Evolutionary conservation across 2,329 filamentous ascomycete genomes (phyloP), one percentile per base, ranked within the genome.

Genomic region (Aspergillus phoenicis): DNA sequence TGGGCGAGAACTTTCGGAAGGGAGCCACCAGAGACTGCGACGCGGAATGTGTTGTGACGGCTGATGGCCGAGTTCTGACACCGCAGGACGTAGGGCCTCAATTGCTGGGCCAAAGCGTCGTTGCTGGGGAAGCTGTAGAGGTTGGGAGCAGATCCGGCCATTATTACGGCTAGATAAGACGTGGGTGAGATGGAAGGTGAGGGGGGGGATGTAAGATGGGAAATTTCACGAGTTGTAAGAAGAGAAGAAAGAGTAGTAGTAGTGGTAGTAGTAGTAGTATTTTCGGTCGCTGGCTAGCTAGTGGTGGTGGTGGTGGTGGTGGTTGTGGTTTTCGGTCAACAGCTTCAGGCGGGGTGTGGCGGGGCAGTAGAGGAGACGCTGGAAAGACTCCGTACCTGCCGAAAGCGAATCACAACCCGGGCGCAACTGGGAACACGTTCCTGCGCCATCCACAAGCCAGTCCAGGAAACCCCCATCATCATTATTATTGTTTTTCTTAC

Each of bases 11-110:
- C 91, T 73, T 92, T 89, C 60, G 95, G 95, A 49, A 99, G 87
- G 15, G 93, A 97, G 69, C 95, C 95, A 68, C 95, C 95, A 0
- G 94, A 98, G 57, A 98, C 90, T 67, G 89, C 95, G 62, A 99
- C 83, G 78, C 96, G 94, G 85, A 99, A 98, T 74, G 84, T 84
- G 65, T 85, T 84, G 78, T 98, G 95, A 64, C 93, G 91, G 67
- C 83, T 81, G 65, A 98, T 80, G 61, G 93, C 92, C 62, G 88
- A 85, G 72, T 89, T 89, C 79, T 99, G 94, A 71, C 85, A 88
- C 70, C 90, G 85, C 70, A 97, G 84, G 70, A 98, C 83, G 79
- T 96, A 97, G 69, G 86, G 81, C 73, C 93, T 90, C 69, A 99
- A 86, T 66, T 89, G 88, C 38, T 85, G 81, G 20, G 93, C 91